Percentiles rank a stretch among this genome's conserved stretches.
Evolutionary conservation across 768 basidiomycete genomes (phyloP).

Genomic region (Paxillus rubicundulus): DNA sequence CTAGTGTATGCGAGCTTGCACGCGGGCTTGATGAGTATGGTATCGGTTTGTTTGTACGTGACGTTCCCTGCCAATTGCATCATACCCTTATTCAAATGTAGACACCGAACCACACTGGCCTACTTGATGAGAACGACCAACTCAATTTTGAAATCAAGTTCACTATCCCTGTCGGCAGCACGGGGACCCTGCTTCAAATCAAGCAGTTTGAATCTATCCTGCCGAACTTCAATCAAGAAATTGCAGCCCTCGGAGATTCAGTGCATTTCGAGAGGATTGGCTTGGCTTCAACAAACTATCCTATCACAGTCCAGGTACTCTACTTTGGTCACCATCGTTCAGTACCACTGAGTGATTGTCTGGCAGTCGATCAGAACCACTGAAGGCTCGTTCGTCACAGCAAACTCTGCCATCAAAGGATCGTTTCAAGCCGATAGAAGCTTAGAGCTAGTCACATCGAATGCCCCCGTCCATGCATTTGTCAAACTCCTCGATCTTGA

Average conservation of each 20-base stretch:
- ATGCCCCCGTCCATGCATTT: slow-evolving; percentile 35
- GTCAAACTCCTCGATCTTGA: slow-evolving; percentile 32
- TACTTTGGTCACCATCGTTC: not conserved
- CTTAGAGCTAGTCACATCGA: slow-evolving; percentile 34
- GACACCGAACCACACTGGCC: slow-evolving; percentile 22
- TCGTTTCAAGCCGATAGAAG: slow-evolving; percentile 30
- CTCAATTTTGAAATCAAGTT: slow-evolving; percentile 35
- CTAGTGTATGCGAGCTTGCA: slow-evolving; percentile 23
- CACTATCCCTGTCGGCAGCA: slow-evolving; percentile 27
- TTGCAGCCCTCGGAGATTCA: slow-evolving; percentile 28
- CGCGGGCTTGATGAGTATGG: slow-evolving; percentile 15
- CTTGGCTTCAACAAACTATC: slow-evolving; percentile 32
- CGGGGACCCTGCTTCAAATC: slow-evolving; percentile 26
- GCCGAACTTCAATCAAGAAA: slow-evolving; percentile 32
- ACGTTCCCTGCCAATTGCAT: not conserved
- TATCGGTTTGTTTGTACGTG: slow-evolving; percentile 22
- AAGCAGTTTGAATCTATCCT: slow-evolving; percentile 40
- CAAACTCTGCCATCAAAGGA: slow-evolving; percentile 42
- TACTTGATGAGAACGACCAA: slow-evolving; percentile 11
- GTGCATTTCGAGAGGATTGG: slow-evolving; percentile 33
- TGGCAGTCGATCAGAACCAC: slow-evolving; percentile 28
- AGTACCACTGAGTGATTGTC: not conserved
- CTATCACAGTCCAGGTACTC: slow-evolving; percentile 29
- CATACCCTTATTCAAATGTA: slow-evolving; percentile 1
- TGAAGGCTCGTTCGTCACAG: slow-evolving; percentile 26